phyloP scores from a whole-genome alignment of 192 early-diverging fungal species.

The Coemansia sp. region DNA sequence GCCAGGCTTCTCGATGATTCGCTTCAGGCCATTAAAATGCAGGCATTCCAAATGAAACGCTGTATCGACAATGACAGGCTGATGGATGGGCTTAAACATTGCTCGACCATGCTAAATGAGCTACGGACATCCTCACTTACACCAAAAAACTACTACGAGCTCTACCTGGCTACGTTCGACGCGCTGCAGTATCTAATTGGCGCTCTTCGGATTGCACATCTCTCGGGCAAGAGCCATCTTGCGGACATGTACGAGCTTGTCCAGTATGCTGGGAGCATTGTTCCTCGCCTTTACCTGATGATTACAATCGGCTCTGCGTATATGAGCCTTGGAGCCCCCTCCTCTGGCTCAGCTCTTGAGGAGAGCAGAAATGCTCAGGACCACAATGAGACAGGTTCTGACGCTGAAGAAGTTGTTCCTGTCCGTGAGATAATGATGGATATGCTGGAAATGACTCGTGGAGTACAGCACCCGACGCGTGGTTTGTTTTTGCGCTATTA shows the following conservation, averaged over 20 bases:
- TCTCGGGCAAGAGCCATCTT: constrained; percentile 75
- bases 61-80: constrained; percentile 87
- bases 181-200: constrained; percentile 90
- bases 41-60: constrained; percentile 94
- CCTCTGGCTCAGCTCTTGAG: constrained; percentile 3
- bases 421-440: constrained; percentile 97
- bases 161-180: constrained; percentile 99
- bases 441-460: constrained; percentile 98
- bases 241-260: constrained; percentile 97
- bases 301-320: constrained; percentile 97
- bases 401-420: constrained; percentile 71
- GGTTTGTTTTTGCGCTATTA: constrained; percentile 98
- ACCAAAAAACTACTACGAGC: constrained; percentile 99
- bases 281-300: constrained; percentile 99
- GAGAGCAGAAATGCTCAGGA: constrained; percentile 4
- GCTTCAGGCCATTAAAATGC: constrained; percentile 88
- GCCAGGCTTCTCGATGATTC: constrained; percentile 90
- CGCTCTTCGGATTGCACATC: constrained; percentile 91
- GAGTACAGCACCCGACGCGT: constrained; percentile 98
- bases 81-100: constrained; percentile 98
- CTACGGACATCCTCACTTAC: constrained; percentile 92
- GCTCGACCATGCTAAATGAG: constrained; percentile 97
- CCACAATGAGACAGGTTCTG: background rate
- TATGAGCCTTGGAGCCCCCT: constrained; percentile 75
- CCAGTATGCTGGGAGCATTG: constrained; percentile 97